Conservation (phyloP, 2,329 filamentous ascomycete species). For the Trichoderma asperellum region DNA sequence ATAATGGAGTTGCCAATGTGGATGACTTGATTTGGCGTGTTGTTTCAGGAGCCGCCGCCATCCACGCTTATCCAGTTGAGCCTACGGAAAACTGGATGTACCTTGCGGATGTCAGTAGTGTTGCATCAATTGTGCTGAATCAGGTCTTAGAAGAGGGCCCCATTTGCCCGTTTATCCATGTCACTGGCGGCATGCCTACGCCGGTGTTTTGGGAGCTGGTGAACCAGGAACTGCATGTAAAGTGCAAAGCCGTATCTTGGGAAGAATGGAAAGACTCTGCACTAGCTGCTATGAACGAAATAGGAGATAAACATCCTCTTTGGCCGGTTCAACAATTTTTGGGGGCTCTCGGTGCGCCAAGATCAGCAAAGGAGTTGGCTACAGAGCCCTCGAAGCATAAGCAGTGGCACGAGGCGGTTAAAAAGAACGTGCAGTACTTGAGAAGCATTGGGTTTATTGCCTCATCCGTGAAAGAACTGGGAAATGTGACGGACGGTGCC, state of each 20-base stretch:
- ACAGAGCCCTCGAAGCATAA: background rate
- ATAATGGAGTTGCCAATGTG: constrained; percentile 33
- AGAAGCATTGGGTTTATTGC: constrained; percentile 15
- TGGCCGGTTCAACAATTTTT: constrained; percentile 37
- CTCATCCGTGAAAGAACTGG: background rate
- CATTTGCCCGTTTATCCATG: constrained; percentile 25
- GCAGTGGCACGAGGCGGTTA: background rate
- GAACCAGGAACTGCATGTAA: constrained; percentile 24
- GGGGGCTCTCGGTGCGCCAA: background rate
- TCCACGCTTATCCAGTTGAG: constrained; percentile 27
- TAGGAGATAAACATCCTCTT: constrained; percentile 33
- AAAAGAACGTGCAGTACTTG: constrained; percentile 19
- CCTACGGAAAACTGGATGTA: constrained; percentile 30
- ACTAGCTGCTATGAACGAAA: constrained; percentile 23
- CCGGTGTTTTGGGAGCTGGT: constrained; percentile 32
- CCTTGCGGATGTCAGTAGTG: constrained; percentile 29
- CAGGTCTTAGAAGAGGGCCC: constrained; percentile 7
- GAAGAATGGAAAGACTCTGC: constrained; percentile 29
- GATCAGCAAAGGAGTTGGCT: background rate
- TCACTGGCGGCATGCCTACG: constrained; percentile 29
- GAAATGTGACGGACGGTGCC: background rate
- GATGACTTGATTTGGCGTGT: constrained; percentile 36
- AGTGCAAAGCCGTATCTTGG: constrained; percentile 28
- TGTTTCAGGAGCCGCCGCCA: constrained; percentile 28
- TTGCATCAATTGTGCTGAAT: constrained; percentile 28